Conservation (phyloP, 176 grass and related monocot species). For the Lolium rigidum region DNA sequence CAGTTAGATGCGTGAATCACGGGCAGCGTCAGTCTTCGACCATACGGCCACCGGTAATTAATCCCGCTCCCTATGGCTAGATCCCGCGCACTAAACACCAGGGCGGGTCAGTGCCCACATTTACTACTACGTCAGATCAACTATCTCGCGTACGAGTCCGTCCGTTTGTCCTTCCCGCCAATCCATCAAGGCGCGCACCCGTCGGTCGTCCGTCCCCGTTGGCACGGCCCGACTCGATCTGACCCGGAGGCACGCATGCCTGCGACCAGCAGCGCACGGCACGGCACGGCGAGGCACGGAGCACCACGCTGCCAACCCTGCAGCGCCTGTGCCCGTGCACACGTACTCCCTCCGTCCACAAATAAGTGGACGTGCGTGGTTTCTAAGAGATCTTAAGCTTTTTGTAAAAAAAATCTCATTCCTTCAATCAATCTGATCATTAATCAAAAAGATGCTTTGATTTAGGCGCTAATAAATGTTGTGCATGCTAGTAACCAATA, state of each 20-base stretch:
- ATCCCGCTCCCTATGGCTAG: background rate
- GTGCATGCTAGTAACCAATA: no score
- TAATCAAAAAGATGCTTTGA: no score
- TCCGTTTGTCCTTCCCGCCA: background rate
- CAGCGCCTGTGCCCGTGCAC: background rate
- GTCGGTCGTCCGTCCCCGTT: no score
- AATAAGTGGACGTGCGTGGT: no score
- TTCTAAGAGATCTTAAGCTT: no score
- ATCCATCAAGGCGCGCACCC: no score
- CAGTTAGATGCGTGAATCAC: conserved; percentile 18
- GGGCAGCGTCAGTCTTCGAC: background rate
- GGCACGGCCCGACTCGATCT: no score
- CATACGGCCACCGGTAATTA: background rate
- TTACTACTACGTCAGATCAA: conserved; percentile 9
- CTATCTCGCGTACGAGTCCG: background rate
- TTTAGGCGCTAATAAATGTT: no score
- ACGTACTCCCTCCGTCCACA: no score
- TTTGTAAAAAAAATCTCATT: no score
- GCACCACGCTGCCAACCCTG: background rate
- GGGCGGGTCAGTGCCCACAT: background rate
- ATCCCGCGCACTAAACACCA: background rate
- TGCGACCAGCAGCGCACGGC: background rate
- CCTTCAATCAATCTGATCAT: no score
- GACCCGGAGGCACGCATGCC: background rate
- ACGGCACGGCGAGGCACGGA: background rate